Evolutionary conservation across 1,284 basidiomycete species (phyloP).

Genomic region (Cryptococcus floricola): DNA sequence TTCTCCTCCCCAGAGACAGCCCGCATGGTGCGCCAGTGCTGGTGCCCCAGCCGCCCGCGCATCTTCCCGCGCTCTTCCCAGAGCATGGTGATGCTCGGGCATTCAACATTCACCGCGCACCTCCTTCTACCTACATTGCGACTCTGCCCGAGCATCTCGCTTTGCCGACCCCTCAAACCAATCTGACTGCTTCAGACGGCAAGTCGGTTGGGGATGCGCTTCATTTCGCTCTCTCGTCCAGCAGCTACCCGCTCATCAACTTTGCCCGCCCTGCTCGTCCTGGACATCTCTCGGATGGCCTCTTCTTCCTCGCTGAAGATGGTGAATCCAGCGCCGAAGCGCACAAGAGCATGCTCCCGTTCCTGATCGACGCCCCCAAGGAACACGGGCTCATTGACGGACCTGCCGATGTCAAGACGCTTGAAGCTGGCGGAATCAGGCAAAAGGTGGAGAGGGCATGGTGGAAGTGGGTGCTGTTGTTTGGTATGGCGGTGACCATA

Average conservation of each 20-base stretch:
- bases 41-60: conserved; percentile 46
- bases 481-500: neutral
- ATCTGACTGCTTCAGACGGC: neutral
- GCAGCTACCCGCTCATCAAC: conserved; percentile 44
- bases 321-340: conserved; percentile 3
- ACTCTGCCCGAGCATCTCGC: conserved; percentile 28
- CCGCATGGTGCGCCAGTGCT: conserved; percentile 42
- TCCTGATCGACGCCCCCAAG: conserved; percentile 43
- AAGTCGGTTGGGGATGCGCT: conserved; percentile 7
- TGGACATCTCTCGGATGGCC: conserved; percentile 36
- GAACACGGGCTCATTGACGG: conserved; percentile 15
- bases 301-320: conserved; percentile 39
- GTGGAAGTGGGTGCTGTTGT: neutral
- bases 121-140: conserved; percentile 42
- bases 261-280: conserved; percentile 41
- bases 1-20: conserved; percentile 38
- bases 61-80: conserved; percentile 38
- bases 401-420: neutral
- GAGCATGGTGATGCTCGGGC: conserved; percentile 10
- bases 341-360: conserved; percentile 31
- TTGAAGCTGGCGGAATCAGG: neutral
- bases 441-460: neutral
- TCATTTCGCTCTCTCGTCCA: conserved; percentile 44
- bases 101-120: conserved; percentile 16
- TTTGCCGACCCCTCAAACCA: conserved; percentile 14